Conservation (phyloP, 192 early-diverging fungal species). For the Kickxella alabastrina region DNA sequence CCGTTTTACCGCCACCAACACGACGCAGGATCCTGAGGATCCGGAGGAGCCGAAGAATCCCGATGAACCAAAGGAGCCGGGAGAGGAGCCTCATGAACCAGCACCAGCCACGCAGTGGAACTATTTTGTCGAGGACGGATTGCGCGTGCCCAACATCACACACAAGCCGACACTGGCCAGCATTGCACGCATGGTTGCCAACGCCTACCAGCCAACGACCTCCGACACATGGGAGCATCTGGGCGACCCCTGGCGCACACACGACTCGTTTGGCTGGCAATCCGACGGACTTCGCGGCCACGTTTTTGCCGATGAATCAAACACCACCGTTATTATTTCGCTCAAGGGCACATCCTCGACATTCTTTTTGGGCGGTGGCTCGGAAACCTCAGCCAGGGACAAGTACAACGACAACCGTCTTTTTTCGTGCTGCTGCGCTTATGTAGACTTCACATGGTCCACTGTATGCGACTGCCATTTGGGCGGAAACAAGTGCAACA, state of each 20-base stretch:
- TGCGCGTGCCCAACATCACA: constrained; percentile 65
- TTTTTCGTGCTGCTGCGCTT: constrained; percentile 96
- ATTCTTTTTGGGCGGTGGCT: constrained; percentile 63
- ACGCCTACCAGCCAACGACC: constrained; percentile 71
- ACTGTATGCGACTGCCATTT: constrained; percentile 82
- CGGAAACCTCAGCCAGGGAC: constrained; percentile 67
- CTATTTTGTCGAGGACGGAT: constrained; percentile 50
- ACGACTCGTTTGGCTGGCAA: constrained; percentile 70
- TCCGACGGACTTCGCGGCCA: constrained; percentile 78
- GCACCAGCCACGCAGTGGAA: constrained; percentile 36
- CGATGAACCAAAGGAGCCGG: no score
- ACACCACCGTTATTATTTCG: constrained; percentile 71
- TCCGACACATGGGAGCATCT: constrained; percentile 66
- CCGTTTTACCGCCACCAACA: not conserved
- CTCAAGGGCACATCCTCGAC: constrained; percentile 82
- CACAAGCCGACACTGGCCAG: constrained; percentile 69
- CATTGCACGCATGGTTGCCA: constrained; percentile 77
- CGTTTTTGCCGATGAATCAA: constrained; percentile 68
- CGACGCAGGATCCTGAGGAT: constrained; percentile 1
- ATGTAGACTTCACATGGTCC: constrained; percentile 73
- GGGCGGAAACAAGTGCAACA: constrained; percentile 56
- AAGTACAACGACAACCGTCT: constrained; percentile 88
- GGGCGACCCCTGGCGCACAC: constrained; percentile 62
- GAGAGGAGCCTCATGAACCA: no score
- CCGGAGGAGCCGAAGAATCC: no score